phyloP scores from a whole-genome alignment of 2,329 filamentous ascomycete species.

The Epichloe gansuensis region DNA sequence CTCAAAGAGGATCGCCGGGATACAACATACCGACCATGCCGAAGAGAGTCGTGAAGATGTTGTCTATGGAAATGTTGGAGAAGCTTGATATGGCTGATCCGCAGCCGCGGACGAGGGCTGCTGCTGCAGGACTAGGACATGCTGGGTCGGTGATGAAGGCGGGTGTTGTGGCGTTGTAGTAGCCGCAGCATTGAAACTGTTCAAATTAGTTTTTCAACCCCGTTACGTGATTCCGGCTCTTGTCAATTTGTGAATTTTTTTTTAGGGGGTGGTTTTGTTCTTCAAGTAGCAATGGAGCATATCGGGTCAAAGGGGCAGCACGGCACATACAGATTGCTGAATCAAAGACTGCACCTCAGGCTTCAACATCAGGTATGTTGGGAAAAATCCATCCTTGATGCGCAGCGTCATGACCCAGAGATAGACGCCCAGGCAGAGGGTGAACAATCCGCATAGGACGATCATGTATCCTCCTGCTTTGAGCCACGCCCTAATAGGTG shows the following conservation, averaged over 20 bases:
- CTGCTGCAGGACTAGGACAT: conserved; percentile 59
- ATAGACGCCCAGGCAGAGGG: conserved; percentile 50
- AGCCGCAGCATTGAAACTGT: conserved; percentile 73
- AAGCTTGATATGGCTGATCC: conserved; percentile 54
- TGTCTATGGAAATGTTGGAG: conserved; percentile 59
- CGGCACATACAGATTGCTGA: conserved; percentile 49
- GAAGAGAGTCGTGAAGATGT: conserved; percentile 69
- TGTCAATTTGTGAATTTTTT: neutral
- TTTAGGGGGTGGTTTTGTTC: too few species aligned
- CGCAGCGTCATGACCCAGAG: conserved; percentile 65
- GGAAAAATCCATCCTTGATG: conserved; percentile 48
- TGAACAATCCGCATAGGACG: conserved; percentile 50
- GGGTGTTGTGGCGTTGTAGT: conserved; percentile 58
- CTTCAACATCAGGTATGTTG: conserved; percentile 48
- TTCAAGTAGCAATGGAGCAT: too few species aligned
- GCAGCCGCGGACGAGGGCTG: conserved; percentile 59
- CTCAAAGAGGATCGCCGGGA: too few species aligned
- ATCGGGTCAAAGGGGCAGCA: too few species aligned
- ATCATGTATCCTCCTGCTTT: conserved; percentile 56
- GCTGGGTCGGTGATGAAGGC: conserved; percentile 57
- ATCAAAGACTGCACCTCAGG: conserved; percentile 51
- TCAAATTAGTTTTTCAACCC: neutral
- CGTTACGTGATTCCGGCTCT: neutral
- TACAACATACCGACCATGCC: conserved; percentile 54
- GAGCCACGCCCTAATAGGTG: conserved; percentile 56